These are phyloP conservation scores for Solanum rostratum DNA, from an alignment of 257 asterid species.

Conservation along the genomic window DNA sequence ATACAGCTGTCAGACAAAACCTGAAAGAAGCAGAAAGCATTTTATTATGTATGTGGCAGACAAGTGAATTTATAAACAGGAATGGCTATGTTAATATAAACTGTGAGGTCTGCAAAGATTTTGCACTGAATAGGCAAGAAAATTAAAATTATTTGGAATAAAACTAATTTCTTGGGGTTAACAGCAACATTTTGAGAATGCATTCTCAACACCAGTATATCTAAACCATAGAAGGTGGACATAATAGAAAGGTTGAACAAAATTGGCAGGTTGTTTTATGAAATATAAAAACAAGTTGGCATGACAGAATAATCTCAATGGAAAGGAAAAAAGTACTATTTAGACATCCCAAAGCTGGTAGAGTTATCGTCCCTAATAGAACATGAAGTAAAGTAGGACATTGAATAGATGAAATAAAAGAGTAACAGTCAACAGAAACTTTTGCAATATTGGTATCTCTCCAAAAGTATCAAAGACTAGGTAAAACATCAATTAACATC, in stretches of 20 bases:
- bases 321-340: not conserved
- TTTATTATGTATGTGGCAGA: not conserved
- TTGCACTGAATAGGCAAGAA: not conserved
- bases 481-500: not conserved
- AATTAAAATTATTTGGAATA: not conserved
- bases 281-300: not conserved
- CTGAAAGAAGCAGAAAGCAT: slow-evolving; percentile 24
- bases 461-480: not conserved
- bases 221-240: not conserved
- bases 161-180: not conserved
- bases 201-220: not conserved
- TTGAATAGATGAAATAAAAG: not conserved
- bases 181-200: not conserved
- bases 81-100: not conserved
- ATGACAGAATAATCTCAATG: not conserved
- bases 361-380: not conserved
- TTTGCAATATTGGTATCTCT: not conserved
- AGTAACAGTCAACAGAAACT: not conserved
- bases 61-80: not conserved
- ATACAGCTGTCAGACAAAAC: slow-evolving; percentile 63
- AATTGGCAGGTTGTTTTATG: not conserved
- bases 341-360: not conserved
- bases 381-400: not conserved
- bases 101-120: not conserved
- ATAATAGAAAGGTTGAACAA: not conserved